Evolutionary conservation across 2,329 filamentous ascomycete species (phyloP), one percentile per base, ranked within the genome.

Genomic region (Xylaria sp.): DNA sequence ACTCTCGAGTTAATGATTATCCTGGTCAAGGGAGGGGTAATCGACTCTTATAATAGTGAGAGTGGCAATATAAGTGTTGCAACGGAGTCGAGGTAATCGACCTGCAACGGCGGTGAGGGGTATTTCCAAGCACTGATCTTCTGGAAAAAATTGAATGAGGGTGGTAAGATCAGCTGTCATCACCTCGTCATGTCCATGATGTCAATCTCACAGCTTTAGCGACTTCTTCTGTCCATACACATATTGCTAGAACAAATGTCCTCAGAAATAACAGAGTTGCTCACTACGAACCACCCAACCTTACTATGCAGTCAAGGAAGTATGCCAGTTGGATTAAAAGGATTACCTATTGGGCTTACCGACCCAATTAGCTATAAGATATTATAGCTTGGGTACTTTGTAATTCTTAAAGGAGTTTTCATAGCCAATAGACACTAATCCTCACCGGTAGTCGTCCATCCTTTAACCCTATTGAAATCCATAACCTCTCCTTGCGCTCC

Each of bases 401-500:
- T 25, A 25, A 25, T 25, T 25, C 25, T 25, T 25, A 2, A n/a
- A n/a, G n/a, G n/a, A n/a, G n/a, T n/a, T 28, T 28, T 28, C 5
- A 28, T 28, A 28, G 6, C 5, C 10, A 25, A 28, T 15, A 66
- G 25, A 20, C 41, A 31, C 62, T 44, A 56, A 48, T 13, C 25
- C 50, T 60, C 55, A 37, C 65, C 70, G n/a, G 72, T 67, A 1
- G 12, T 71, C 12, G 83, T 84, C 83, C 83, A 84, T 23, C 80
- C 79, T 31, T 78, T 78, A 28, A 84, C 76, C 39, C 81, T 74
- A 31, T 80, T 80, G 65, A 87, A 82, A 73, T 87, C 81, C 82
- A 86, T 85, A 1, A 87, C 80, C 60, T 78, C 80, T 41, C 83
- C 81, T 28, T 81, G 80, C 8, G 82, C 85, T 1, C 85, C 85